Base-by-base conservation (phyloP, 1,284 basidiomycete species). In the Pseudozyma flocculosa region DNA sequence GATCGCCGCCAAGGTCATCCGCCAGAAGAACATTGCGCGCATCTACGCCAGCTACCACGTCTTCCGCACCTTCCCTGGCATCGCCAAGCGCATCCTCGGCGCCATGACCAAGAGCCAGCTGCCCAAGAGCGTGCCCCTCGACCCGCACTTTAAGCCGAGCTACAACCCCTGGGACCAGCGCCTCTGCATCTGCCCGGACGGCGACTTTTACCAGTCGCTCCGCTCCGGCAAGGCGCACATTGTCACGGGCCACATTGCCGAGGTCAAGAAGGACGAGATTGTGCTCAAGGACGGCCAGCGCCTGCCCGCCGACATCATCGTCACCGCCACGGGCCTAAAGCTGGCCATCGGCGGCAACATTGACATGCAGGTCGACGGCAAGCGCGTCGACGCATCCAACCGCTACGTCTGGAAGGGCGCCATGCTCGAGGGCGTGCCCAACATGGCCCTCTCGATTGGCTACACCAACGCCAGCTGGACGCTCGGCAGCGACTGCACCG, bases 131-230 rank as follows among this genome's bases (percentile, higher is more conserved):
- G 67, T 78, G 41, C 61, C 67, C 8, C 54, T 75, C 39, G 75
- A 78, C 56, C 75, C 76, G n/a, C 76, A 78, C 62, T 78, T 78
- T 45, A 68, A 66, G 34, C 77, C 77, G 21, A 61, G 26, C 15
- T 78, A 78, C 66, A 68, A 70, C 40, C 77, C 77, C 3, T 78
- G 76, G 76, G 76, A 78, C 48, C 76, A 78, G 63, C 61, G 77
- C 24, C 55, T 78, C 24, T 73, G 71, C 62, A 60, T 71, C 43
- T 67, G 58, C 47, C 75, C 75, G 19, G 77, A 78, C 43, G 75
- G 76, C 40, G 77, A 78, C 50, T 68, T 78, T 39, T 78, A 72
- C 64, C 48, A 56, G 40, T 59, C 66, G 8, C 61, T 78, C 0
- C 50, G 73, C 34, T 50, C 66, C 37, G 68, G 73, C 38, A 78